Conservation (phyloP, 345 rosid genomes). For the Moricandia arvensis region DNA sequence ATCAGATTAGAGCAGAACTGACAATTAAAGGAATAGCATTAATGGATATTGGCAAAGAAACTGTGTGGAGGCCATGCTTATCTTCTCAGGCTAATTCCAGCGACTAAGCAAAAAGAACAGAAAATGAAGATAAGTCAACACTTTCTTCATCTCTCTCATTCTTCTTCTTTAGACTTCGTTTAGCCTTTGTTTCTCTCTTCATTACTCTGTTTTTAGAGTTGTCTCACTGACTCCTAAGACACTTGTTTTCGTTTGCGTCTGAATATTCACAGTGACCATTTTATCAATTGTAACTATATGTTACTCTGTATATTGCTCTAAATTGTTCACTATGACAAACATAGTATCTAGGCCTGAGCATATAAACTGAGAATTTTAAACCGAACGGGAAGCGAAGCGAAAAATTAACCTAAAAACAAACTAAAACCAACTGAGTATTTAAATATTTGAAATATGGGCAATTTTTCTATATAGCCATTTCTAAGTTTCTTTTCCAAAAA, state of each 20-base stretch:
- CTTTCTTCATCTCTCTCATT: neutral
- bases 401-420: too few species aligned
- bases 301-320: neutral
- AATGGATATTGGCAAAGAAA: conserved; percentile 77
- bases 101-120: neutral
- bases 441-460: too few species aligned
- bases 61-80: conserved; percentile 81
- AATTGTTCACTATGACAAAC: neutral
- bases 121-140: conserved; percentile 9
- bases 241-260: neutral
- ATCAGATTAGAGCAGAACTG: conserved; percentile 68
- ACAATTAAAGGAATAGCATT: conserved; percentile 66
- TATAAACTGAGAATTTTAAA: too few species aligned
- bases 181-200: neutral
- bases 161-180: conserved; percentile 14
- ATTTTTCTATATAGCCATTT: too few species aligned
- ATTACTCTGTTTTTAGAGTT: conserved; percentile 8
- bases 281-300: neutral
- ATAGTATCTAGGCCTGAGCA: too few species aligned
- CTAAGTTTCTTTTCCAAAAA: too few species aligned
- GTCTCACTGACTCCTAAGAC: conserved; percentile 1
- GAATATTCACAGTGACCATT: neutral
- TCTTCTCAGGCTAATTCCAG: conserved; percentile 39
- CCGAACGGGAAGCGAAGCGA: too few species aligned
- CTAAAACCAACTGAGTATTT: too few species aligned